Percentiles rank a stretch among this genome's conserved stretches.
These are phyloP conservation scores for Fusarium tupiense DNA, from an alignment of 2,329 filamentous ascomycete genomes.

Conservation along the genomic window DNA sequence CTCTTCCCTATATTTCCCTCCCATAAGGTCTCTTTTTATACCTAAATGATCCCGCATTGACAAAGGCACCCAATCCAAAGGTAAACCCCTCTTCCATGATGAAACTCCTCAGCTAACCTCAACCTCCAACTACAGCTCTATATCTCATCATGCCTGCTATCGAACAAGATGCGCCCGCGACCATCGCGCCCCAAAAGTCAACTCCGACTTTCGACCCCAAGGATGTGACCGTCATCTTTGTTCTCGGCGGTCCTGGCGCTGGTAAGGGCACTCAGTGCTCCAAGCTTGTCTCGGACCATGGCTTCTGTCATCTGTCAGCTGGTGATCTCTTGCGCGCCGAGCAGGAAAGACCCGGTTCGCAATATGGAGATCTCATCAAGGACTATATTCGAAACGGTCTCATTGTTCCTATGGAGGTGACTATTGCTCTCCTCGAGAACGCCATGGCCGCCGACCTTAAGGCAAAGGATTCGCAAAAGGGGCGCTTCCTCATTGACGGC, in stretches of 20 bases:
- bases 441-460: slow-evolving; percentile 81
- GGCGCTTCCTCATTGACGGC: slow-evolving; percentile 80
- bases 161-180: slow-evolving; percentile 27
- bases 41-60: slow-evolving; percentile 12
- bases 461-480: slow-evolving; percentile 59
- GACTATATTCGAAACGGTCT: slow-evolving; percentile 92
- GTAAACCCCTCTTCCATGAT: slow-evolving; percentile 16
- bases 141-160: slow-evolving; percentile 26
- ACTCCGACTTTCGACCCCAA: slow-evolving; percentile 76
- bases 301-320: slow-evolving; percentile 92
- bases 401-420: slow-evolving; percentile 99
- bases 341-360: slow-evolving; percentile 83
- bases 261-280: slow-evolving; percentile 97
- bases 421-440: slow-evolving; percentile 91
- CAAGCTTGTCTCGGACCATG: slow-evolving; percentile 85
- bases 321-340: slow-evolving; percentile 94
- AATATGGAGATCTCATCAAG: slow-evolving; percentile 94
- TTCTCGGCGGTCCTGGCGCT: slow-evolving; percentile 93
- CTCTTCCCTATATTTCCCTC: neutral
- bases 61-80: slow-evolving; percentile 5
- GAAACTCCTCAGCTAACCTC: slow-evolving; percentile 7
- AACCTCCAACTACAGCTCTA: neutral
- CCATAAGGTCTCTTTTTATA: neutral
- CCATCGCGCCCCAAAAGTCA: slow-evolving; percentile 58
- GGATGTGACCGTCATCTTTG: slow-evolving; percentile 92